Evolutionary conservation across 495 filamentous ascomycete species (phyloP), one percentile per base, ranked within the genome.

Genomic region (Bryoglossum gracile): DNA sequence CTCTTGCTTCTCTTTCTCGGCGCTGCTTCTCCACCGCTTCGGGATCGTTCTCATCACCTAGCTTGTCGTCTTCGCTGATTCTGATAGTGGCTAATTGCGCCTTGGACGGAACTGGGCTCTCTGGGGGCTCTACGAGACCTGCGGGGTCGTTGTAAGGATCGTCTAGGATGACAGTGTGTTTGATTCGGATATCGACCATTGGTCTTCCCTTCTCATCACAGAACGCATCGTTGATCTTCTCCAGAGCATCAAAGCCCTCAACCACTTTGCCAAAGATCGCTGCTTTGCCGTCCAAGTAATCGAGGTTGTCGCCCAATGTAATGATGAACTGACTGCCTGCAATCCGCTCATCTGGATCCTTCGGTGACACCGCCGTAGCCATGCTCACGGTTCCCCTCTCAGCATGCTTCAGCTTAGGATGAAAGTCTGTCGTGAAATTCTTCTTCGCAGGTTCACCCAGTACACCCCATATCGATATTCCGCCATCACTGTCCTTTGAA

Each of bases 191-290:
- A 68, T 96, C 90, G 17, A 77, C 88, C 40, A 96, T 70, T 13
- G 90, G 90, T 46, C 87, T 77, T 34, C 87, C 87, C 14, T 79
- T 77, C 36, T 88, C 81, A 63, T 96, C 90, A 48, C 87, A 80
- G 50, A 94, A 94, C 13, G 86, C 75, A 35, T 80, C 78, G 65
- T 96, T 95, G 70, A 96, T 91, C 68, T 90, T 94, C 64, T 96
- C 90, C 45, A 96, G 64, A 14, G 77, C 80, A 66, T 95, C 90
- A 50, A 95, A 95, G 1, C 90, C 90, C 66, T 96, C 90, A 0
- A 91, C 90, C 0, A 95, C 88, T 53, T 89, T 87, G 24, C 90
- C 90, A 67, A 95, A 96, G 34, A 95, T 84, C n/a, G 87, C 87
- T 1, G 84, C 87, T 60, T 90, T 92, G 48, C 86, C 87, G 63